Base-by-base conservation (phyloP, 2,329 filamentous ascomycete genomes). In the Penicillium occitanis region DNA sequence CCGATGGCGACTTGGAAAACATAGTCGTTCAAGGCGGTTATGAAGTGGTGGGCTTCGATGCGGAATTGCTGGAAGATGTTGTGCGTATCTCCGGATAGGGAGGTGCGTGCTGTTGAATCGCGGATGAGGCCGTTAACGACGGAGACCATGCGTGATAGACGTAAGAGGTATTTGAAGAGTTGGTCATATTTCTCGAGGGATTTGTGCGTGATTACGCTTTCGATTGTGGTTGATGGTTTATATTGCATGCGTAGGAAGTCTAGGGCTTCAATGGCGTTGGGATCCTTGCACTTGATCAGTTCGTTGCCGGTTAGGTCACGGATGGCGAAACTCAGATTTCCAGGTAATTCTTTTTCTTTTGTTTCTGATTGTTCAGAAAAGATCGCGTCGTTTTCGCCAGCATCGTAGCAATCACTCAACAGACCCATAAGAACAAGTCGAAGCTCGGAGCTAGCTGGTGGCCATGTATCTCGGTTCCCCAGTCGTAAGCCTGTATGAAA, bases 171-270 rank as follows among this genome's bases (percentile, higher is more conserved):
- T 71, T 88, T 91, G 81, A 97, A 98, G 42, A 97, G 85, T 57
- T 85, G 84, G 75, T 98, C 95, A 73, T 97, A 98, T 71, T 92
- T 92, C 64, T 88, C 81, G 11, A 98, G 79, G 1, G 90, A 85
- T 0, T 83, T 76, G 0, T 87, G 83, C 0, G 92, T 93, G 50
- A 99, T 88, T 68, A 98, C 84, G 0, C 88, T 83, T 48, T 88
- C 84, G 0, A 98, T 81, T 0, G 91, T 87, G 0, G 85, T 77
- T 0, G 93, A 90, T 0, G 93, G 85, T 48, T 90, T 91, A 78
- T 97, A 98, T 55, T 93, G 90, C 7, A 99, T 81, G 1, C 92
- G 88, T 17, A 99, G 82, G 73, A 99, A 98, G 77, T 98, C 95
- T n/a, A 98, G 83, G 0, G 95, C 95, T 74, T 94, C 89, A 19